Base-by-base conservation (phyloP, 345 rosid species). In the Acer saccharum region DNA sequence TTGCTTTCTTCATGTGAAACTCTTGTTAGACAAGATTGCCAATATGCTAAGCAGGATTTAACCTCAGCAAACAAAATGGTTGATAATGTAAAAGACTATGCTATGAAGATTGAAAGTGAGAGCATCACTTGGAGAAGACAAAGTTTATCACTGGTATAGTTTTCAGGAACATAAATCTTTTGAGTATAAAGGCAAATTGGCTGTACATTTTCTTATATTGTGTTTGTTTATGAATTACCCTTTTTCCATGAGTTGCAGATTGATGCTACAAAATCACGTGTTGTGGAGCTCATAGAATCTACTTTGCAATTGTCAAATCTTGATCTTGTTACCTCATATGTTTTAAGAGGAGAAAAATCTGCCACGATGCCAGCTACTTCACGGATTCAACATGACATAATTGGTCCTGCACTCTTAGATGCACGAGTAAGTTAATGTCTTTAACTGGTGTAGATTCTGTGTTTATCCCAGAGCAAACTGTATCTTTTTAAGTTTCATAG, bases 301-400 rank as follows among this genome's bases (percentile, higher is more conserved):
- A 96, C 94, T 66, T 77, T 96, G 74, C 90, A 86, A 77, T 73
- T 94, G 75, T 92, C 99, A 81, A 96, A 90, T 84, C 79, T 92
- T 71, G 94, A 94, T 91, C 81, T 92, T 76, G 97, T 84, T 17
- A 81, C 85, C 44, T 76, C 94, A 52, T 90, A 87, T 77, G 68
- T 88, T 10, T 86, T 94, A 67, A 86, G 83, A 85, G 91, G 91
- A 67, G 95, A 81, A 60, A 88, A 85, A 1, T 80, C 97, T 54
- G 71, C 87, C 60, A 29, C 74, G 70, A 77, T 79, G 74, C 87
- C 92, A n/a, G 81, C 93, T 79, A 84, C 90, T 57, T 86, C 88
- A 75, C 86, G 83, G 87, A 84, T 91, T 83, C 88, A 87, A 76
- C 82, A 85, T 69, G 97, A 96, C 74, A 88, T 91, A 81, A 86